A percentile compares a stretch with the other conserved stretches of the same genome.
Conservation (phyloP, 2,329 filamentous ascomycete genomes). For the Microsporum canis region DNA sequence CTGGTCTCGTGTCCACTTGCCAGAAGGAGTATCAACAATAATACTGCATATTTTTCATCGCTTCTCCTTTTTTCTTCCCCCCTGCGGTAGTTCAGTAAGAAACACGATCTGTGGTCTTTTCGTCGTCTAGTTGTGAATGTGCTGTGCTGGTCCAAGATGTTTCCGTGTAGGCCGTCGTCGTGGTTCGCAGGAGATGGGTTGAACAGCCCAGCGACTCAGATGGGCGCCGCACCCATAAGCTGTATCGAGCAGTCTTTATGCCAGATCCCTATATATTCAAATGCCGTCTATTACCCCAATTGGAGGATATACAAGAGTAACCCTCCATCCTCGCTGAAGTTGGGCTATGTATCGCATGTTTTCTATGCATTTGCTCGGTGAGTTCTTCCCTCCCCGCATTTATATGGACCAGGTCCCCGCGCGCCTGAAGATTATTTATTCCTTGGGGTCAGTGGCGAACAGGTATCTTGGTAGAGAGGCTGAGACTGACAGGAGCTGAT, state of each 20-base stretch:
- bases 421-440: background rate
- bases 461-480: background rate
- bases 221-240: background rate
- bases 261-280: constrained; percentile 39
- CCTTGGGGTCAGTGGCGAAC: background rate
- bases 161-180: background rate
- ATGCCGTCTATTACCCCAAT: constrained; percentile 79
- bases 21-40: background rate
- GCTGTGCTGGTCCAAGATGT: background rate
- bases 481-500: background rate
- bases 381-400: constrained; percentile 2
- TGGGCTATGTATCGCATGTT: constrained; percentile 66
- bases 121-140: background rate
- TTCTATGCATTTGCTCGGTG: constrained; percentile 70
- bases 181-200: background rate
- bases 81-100: background rate
- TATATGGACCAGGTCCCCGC: background rate
- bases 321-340: constrained; percentile 61
- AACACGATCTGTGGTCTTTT: background rate
- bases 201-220: background rate
- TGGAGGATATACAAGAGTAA: constrained; percentile 61
- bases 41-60: background rate
- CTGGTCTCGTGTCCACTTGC: constrained; percentile 1
- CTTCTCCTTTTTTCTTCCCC: background rate
- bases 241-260: background rate